Percentiles rank a stretch among this genome's conserved stretches.
phyloP scores from a whole-genome alignment of 2,329 filamentous ascomycete species.

The Fusarium liriodendri region DNA sequence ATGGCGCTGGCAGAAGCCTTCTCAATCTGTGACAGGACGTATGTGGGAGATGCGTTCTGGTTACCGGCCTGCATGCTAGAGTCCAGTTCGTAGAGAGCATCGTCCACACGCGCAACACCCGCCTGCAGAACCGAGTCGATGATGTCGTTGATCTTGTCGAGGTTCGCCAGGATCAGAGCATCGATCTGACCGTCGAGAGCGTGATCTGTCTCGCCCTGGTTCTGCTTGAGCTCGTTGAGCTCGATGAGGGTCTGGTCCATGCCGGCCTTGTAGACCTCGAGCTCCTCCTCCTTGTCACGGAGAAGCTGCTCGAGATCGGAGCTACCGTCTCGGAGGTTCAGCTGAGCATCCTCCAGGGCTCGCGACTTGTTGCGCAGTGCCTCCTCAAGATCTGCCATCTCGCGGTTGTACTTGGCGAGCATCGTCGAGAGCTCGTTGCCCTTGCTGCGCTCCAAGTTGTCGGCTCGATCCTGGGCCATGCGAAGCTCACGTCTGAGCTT shows the following conservation, averaged over 20 bases:
- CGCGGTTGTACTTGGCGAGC: conserved; percentile 95
- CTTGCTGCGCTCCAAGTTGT: conserved; percentile 92
- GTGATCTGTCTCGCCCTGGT: conserved; percentile 79
- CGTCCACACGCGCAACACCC: conserved; percentile 92
- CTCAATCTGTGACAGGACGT: conserved; percentile 95
- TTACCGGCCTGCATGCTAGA: conserved; percentile 99
- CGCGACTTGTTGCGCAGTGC: conserved; percentile 88
- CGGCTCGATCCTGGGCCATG: conserved; percentile 89
- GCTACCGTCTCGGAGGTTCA: conserved; percentile 81
- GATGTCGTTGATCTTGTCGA: conserved; percentile 95
- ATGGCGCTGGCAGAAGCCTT: conserved; percentile 95
- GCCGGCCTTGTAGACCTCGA: conserved; percentile 97
- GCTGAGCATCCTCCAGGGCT: conserved; percentile 84
- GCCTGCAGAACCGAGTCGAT: conserved; percentile 96
- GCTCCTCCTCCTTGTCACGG: conserved; percentile 95
- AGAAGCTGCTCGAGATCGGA: conserved; percentile 88
- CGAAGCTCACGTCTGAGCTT: conserved; percentile 94
- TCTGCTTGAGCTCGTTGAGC: conserved; percentile 86
- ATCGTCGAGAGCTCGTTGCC: conserved; percentile 94
- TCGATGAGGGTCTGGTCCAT: conserved; percentile 97
- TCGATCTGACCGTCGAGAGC: conserved; percentile 93
- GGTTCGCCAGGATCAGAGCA: conserved; percentile 84
- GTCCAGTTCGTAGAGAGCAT: conserved; percentile 96
- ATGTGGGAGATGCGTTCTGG: conserved; percentile 94
- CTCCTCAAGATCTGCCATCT: conserved; percentile 97